These are phyloP conservation scores for Collybia sp. DNA, from an alignment of 768 basidiomycete species.

Conservation along the genomic window DNA sequence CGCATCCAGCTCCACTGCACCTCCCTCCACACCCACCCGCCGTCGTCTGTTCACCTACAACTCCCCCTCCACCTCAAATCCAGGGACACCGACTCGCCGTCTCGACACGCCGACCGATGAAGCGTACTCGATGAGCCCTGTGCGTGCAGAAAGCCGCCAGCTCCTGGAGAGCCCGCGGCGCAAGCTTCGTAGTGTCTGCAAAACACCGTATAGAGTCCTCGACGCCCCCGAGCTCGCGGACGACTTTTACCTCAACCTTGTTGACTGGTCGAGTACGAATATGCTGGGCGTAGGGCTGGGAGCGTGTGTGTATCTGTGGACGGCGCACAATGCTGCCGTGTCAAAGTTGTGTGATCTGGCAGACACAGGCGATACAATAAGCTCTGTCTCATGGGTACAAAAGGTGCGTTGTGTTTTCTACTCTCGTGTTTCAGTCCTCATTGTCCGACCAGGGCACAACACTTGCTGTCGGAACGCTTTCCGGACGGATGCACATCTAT, in stretches of 20 bases:
- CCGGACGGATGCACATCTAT: slow-evolving; percentile 88
- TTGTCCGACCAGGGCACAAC: slow-evolving; percentile 58
- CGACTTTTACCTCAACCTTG: slow-evolving; percentile 97
- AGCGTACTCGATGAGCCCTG: slow-evolving; percentile 87
- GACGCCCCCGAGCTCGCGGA: slow-evolving; percentile 97
- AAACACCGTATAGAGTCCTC: slow-evolving; percentile 94
- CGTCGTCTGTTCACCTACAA: slow-evolving; percentile 68
- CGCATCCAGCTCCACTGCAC: slow-evolving; percentile 32
- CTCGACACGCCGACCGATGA: slow-evolving; percentile 86
- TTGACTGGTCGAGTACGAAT: slow-evolving; percentile 96
- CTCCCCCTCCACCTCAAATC: slow-evolving; percentile 56
- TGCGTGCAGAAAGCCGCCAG: slow-evolving; percentile 75
- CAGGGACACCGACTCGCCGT: slow-evolving; percentile 48
- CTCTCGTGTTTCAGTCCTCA: background rate
- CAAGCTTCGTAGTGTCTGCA: slow-evolving; percentile 77
- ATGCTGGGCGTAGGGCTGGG: slow-evolving; percentile 92
- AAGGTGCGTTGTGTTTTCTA: slow-evolving; percentile 24
- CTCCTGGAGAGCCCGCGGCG: slow-evolving; percentile 84
- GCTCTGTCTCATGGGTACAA: slow-evolving; percentile 93
- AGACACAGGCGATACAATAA: slow-evolving; percentile 66
- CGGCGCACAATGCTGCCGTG: slow-evolving; percentile 88
- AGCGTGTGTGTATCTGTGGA: slow-evolving; percentile 94
- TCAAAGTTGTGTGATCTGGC: slow-evolving; percentile 85
- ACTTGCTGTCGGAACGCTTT: slow-evolving; percentile 90
- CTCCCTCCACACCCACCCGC: slow-evolving; percentile 47